These are phyloP conservation scores for Cryptomeria japonica DNA, from an alignment of 75 land plant species.

Conservation along the genomic window DNA sequence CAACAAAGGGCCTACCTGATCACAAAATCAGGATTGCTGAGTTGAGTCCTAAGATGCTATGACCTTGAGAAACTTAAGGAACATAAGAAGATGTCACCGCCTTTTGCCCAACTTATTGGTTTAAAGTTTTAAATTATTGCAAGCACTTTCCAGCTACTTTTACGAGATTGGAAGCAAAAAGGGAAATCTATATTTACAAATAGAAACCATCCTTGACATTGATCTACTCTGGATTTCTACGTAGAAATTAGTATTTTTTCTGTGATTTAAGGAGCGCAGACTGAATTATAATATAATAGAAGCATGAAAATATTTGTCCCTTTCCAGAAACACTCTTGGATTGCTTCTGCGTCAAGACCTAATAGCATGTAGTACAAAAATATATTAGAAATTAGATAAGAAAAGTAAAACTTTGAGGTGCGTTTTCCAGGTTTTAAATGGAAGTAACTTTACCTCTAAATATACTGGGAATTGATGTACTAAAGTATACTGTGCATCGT, in stretches of 20 bases:
- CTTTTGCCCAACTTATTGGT: neutral
- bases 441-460: slow-evolving; percentile 43
- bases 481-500: slow-evolving; percentile 61
- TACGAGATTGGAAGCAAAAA: neutral
- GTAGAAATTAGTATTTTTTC: neutral
- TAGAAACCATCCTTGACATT: neutral
- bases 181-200: neutral
- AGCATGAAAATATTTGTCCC: slow-evolving; percentile 17
- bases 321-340: slow-evolving; percentile 51
- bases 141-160: neutral
- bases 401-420: neutral
- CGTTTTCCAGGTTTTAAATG: neutral
- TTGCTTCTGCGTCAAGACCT: slow-evolving; percentile 39
- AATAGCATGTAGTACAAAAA: neutral
- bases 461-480: slow-evolving; percentile 63
- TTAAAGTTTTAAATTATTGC: neutral
- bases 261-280: neutral
- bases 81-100: too few relatives aligned
- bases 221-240: neutral
- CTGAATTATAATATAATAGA: neutral
- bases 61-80: too few relatives aligned
- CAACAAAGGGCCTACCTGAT: too few relatives aligned
- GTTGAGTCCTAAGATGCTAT: too few relatives aligned
- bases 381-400: neutral
- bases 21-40: too few relatives aligned